Percentiles rank a stretch among this genome's conserved stretches.
These are phyloP conservation scores for Aspergillus kassunensis DNA, from an alignment of 495 filamentous ascomycete genomes.

Conservation along the genomic window DNA sequence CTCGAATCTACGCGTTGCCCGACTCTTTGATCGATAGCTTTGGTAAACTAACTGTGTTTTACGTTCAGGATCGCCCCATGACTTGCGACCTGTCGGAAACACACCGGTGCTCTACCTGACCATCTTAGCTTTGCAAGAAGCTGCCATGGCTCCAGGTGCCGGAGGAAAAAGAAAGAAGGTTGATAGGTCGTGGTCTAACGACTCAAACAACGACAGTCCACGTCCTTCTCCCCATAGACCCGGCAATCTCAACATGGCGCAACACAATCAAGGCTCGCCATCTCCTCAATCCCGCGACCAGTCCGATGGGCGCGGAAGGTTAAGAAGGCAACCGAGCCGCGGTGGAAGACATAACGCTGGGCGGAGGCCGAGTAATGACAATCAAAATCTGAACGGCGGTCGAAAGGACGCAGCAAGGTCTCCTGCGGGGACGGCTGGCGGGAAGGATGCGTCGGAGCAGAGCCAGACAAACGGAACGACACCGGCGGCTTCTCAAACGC, in stretches of 20 bases:
- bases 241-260: slow-evolving; percentile 54
- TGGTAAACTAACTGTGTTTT: slow-evolving; percentile 13
- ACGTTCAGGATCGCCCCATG: slow-evolving; percentile 34
- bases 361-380: slow-evolving; percentile 28
- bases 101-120: slow-evolving; percentile 27
- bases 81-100: slow-evolving; percentile 33
- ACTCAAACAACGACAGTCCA: slow-evolving; percentile 46
- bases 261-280: slow-evolving; percentile 44
- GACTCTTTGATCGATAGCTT: background rate
- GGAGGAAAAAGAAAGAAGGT: slow-evolving; percentile 57
- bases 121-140: slow-evolving; percentile 21
- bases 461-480: slow-evolving; percentile 23
- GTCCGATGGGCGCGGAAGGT: slow-evolving; percentile 41
- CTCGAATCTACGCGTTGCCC: background rate
- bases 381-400: slow-evolving; percentile 30
- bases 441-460: slow-evolving; percentile 24
- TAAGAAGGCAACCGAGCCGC: slow-evolving; percentile 42
- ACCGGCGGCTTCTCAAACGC: slow-evolving; percentile 20
- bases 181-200: slow-evolving; percentile 50
- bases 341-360: slow-evolving; percentile 36
- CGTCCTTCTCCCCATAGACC: slow-evolving; percentile 65
- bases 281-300: slow-evolving; percentile 37
- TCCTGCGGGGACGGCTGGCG: slow-evolving; percentile 30
- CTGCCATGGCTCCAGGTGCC: slow-evolving; percentile 49
- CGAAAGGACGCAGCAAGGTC: slow-evolving; percentile 39